Conservation (phyloP, 139 green algal genomes). For the Micractinium sp. region DNA sequence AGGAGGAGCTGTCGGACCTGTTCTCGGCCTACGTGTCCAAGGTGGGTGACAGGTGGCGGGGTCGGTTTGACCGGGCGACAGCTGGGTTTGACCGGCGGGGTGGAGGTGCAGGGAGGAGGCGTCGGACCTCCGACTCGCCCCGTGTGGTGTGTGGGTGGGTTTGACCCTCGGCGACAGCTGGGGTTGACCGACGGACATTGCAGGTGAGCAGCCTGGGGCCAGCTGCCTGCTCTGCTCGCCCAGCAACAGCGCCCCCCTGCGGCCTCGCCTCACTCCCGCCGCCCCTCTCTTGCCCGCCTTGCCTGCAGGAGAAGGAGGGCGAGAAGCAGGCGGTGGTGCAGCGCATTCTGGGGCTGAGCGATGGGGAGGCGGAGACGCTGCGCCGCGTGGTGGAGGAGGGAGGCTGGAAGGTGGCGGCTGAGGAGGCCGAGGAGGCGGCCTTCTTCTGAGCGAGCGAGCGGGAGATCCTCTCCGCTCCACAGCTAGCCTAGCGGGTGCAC, state of each 20-base stretch:
- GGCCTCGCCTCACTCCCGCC: not conserved
- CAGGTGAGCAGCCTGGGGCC: no score
- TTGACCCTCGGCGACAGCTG: no score
- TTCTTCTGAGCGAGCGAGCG: conserved; percentile 6
- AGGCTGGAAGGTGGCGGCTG: conserved; percentile 21
- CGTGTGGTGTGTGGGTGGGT: no score
- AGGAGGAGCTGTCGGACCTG: conserved; percentile 85
- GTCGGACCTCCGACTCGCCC: no score
- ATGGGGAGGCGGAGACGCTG: conserved; percentile 55
- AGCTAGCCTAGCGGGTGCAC: no score
- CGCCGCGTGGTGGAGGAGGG: conserved; percentile 30
- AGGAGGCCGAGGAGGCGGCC: conserved; percentile 28
- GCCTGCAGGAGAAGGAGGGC: conserved; percentile 46
- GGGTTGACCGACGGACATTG: no score
- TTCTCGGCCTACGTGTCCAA: conserved; percentile 72
- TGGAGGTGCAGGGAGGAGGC: no score
- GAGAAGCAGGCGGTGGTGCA: conserved; percentile 62
- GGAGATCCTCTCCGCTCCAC: no score
- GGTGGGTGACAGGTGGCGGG: conserved; percentile 19
- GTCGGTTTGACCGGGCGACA: no score
- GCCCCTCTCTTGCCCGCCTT: not conserved
- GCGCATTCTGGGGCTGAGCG: conserved; percentile 65
- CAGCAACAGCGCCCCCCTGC: not conserved
- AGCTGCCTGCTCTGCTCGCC: no score
- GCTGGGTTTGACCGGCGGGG: no score